Evolutionary conservation across 805 yeast species (phyloP), one percentile per base, ranked within the genome.

Genomic region (Kazachstania taianensis): DNA sequence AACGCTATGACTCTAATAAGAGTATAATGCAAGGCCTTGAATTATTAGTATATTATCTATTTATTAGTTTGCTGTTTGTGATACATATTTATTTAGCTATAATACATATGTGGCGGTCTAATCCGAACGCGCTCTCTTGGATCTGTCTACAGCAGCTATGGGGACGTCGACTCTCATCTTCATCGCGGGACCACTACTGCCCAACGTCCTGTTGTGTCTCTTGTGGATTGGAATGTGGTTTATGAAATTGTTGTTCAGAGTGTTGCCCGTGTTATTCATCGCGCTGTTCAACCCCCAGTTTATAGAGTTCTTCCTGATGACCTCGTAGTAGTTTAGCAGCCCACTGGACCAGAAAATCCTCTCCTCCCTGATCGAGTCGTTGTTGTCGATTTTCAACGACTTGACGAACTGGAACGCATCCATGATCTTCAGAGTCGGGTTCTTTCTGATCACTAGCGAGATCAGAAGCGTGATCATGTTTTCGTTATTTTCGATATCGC

Each of bases 401-500:
- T 50, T 55, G 16, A 57, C 34, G 27, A 51, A 55, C 28, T 46
- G 47, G 25, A 55, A 46, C 3, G 57, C 59, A n/a, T 57, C 58
- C 19, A 39, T 20, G 5, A 52, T 32, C 9, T 46, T 46, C 8
- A 43, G 24, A 10, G 34, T 30, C 8, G 59, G 48, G 25, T 50
- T 46, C 28, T 46, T 49, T 28, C 42, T 49, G 28, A 55, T 26
- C 8, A 55, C 45, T 5, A 43, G 37, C 1, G 61, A 55, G 2
- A 50, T 43, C 22, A 58, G 33, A 20, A 57, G 33, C 3, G 52
- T 43, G 3, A 46, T 40, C 16, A 58, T 24, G 6, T 49, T 44
- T 27, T 48, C 55, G 33, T 56, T 57, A 34, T 48, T 49, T 6
- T 54, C 56, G 29, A 44, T 41, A 20, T 52, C 41, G 6, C 53